phyloP scores from a whole-genome alignment of 768 basidiomycete species.

The Tylopilus rubrobrunneus region DNA sequence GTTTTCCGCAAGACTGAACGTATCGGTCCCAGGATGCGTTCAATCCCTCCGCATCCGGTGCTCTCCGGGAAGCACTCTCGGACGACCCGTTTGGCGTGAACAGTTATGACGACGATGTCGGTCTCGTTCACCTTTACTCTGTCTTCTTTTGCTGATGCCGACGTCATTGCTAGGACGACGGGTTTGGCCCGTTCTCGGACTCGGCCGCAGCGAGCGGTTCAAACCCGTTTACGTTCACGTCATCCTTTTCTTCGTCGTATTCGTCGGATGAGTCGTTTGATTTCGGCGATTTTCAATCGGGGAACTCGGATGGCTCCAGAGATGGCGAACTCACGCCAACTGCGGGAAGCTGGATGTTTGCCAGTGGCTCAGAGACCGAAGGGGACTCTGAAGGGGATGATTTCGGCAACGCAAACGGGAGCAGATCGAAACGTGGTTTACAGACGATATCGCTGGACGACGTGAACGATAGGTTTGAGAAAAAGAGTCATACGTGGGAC shows the following conservation, averaged over 20 bases:
- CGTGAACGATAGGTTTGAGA: constrained; percentile 21
- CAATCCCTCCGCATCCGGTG: constrained; percentile 31
- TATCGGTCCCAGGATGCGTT: constrained; percentile 47
- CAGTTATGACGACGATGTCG: constrained; percentile 43
- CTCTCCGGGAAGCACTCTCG: constrained; percentile 34
- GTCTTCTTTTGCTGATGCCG: neutral
- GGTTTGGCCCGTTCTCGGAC: constrained; percentile 82
- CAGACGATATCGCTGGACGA: constrained; percentile 28
- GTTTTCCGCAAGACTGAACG: neutral
- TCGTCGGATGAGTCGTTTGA: constrained; percentile 71
- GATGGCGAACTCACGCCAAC: constrained; percentile 58
- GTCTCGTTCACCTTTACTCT: constrained; percentile 1
- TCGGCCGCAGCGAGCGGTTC: constrained; percentile 43
- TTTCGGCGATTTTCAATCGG: constrained; percentile 76
- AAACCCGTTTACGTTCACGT: constrained; percentile 51
- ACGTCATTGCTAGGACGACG: constrained; percentile 45
- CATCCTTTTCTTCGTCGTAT: constrained; percentile 47
- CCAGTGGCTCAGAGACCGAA: constrained; percentile 37
- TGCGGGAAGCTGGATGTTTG: constrained; percentile 66
- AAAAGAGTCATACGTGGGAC: constrained; percentile 15
- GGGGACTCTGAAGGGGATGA: constrained; percentile 32
- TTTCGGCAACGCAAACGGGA: constrained; percentile 19
- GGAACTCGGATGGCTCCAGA: constrained; percentile 22
- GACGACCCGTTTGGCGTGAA: constrained; percentile 49
- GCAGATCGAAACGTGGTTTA: constrained; percentile 14